Conservation (phyloP, 2,329 filamentous ascomycete species). For the Talaromyces sp. region DNA sequence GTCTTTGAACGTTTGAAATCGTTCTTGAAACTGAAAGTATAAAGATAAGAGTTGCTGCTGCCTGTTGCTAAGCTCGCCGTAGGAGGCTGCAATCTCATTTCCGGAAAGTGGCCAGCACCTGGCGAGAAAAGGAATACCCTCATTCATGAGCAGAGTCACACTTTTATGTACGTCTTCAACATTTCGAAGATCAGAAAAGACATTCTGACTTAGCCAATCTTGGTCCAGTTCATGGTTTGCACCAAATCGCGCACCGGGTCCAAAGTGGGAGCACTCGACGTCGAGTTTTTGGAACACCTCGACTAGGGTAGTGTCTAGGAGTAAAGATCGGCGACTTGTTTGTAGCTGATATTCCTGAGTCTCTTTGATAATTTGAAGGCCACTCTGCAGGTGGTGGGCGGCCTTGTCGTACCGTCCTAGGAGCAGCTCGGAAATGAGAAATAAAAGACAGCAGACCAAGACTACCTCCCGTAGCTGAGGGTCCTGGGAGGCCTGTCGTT, state of each 20-base stretch:
- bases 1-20: neutral
- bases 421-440: conserved; percentile 5
- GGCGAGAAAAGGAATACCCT: conserved; percentile 1
- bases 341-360: neutral
- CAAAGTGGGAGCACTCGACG: neutral
- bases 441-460: conserved; percentile 12
- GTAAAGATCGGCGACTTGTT: neutral
- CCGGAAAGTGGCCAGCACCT: neutral
- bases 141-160: neutral
- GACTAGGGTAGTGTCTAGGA: neutral
- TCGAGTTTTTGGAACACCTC: neutral
- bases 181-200: neutral
- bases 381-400: neutral
- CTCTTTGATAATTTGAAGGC: neutral
- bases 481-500: conserved; percentile 2
- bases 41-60: conserved; percentile 1
- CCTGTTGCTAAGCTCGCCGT: neutral
- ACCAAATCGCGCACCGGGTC: neutral
- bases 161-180: neutral
- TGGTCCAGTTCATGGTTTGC: neutral
- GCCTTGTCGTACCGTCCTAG: neutral
- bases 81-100: neutral
- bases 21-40: neutral
- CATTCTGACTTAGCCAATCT: neutral
- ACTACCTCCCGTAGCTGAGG: neutral